Evolutionary conservation across 345 rosid species (phyloP), one percentile per base, ranked within the genome.

Genomic region (Murraya koenigii): DNA sequence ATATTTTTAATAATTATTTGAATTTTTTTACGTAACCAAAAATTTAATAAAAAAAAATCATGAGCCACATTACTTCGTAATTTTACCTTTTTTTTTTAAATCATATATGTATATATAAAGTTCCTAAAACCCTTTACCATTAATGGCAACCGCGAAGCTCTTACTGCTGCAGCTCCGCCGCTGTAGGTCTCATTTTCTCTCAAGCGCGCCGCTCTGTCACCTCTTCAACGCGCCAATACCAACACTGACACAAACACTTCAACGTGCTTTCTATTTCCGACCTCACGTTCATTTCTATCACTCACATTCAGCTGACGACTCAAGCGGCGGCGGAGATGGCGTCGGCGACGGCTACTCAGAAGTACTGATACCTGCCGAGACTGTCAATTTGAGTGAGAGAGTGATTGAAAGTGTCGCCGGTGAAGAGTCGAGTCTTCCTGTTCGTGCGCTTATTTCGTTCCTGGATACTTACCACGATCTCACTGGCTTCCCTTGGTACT

Each of bases 401-500:
- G 65, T 84, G 11, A 78, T 66, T 13, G 75, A 61, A 84, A 64
- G 74, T 44, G 13, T 39, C 66, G 59, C 67, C 23, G 78, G 79
- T 28, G 85, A 80, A 61, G 89, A 81, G 33, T 78, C 86, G 35
- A 85, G 81, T 72, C 83, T 84, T 55, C 91, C 91, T 0, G 87
- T 90, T 67, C 81, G 78, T 11, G 84, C 83, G 36, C 79, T 91
- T 70, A 79, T 87, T 71, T 88, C 91, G 38, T 71, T 93, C 80
- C 93, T 95, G 14, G 97, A 95, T 81, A 80, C 83, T 2, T 95
- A 76, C 78, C 98, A 93, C 82, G 88, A 90, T 73, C 66, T 90
- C 84, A 86, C 94, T 74, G 95, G 98, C 74, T 83, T 93, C 66
- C 97, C 98, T 73, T 95, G 99, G 98, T 93, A 70, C 75, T 82